These are phyloP conservation scores for Paraurostyla sp. DNA, from an alignment of 73 alveolate species.

Conservation along the genomic window DNA sequence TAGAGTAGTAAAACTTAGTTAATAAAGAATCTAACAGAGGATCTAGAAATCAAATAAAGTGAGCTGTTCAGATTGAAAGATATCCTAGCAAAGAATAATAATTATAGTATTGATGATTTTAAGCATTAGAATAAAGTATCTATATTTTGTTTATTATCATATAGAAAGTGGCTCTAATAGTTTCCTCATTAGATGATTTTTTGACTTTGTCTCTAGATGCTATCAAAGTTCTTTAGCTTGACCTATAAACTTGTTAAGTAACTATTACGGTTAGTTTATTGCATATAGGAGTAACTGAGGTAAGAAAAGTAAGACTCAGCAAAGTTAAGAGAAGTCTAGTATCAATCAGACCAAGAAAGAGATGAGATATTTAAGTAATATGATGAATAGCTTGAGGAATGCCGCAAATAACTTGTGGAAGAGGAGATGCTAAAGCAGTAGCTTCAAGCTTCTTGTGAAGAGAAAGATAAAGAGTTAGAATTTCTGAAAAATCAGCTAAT, in stretches of 20 bases:
- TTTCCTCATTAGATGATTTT: slow-evolving; percentile 52
- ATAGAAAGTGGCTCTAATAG: not conserved
- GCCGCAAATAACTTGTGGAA: slow-evolving; percentile 28
- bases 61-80: not conserved
- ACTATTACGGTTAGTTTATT: not conserved
- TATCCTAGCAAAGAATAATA: too few species aligned
- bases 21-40: slow-evolving; percentile 12
- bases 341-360: not conserved
- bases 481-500: not conserved
- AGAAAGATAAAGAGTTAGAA: slow-evolving; percentile 16
- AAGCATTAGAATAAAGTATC: slow-evolving; percentile 25
- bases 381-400: slow-evolving; percentile 30
- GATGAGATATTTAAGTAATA: slow-evolving; percentile 32
- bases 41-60: not conserved
- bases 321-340: not conserved
- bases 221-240: slow-evolving; percentile 17
- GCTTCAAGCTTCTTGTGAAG: not conserved
- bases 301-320: not conserved
- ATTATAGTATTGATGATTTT: too few species aligned
- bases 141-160: too few species aligned
- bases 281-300: slow-evolving; percentile 4
- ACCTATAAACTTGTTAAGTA: slow-evolving; percentile 19
- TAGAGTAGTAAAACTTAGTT: not conserved
- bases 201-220: slow-evolving; percentile 37
- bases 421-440: not conserved